Percentiles rank a stretch among this genome's conserved stretches.
Conservation (phyloP, 495 filamentous ascomycete genomes). For the Aspergillus baeticus region DNA sequence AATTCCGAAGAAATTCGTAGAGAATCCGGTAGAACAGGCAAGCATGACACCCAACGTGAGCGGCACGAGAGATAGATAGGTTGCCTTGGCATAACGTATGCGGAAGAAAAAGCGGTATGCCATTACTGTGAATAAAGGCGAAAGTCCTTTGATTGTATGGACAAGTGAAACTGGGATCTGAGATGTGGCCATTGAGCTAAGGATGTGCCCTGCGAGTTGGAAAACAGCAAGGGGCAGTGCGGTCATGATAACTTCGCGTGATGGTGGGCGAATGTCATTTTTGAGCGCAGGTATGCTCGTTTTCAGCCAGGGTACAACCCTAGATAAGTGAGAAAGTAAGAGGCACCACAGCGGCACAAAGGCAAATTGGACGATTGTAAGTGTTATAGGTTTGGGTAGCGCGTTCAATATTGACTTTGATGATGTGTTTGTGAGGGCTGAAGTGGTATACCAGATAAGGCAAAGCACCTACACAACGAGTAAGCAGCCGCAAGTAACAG, state of each 20-base stretch:
- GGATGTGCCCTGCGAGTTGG: constrained; percentile 89
- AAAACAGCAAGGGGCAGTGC: constrained; percentile 90
- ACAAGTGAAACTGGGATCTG: constrained; percentile 96
- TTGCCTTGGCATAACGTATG: constrained; percentile 82
- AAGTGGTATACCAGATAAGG: constrained; percentile 88
- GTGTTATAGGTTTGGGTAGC: constrained; percentile 85
- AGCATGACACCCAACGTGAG: constrained; percentile 92
- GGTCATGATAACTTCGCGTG: constrained; percentile 76
- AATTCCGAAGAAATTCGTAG: constrained; percentile 84
- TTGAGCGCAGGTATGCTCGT: constrained; percentile 72
- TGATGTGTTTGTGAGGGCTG: constrained; percentile 93
- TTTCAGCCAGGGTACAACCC: constrained; percentile 64
- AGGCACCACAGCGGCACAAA: constrained; percentile 91
- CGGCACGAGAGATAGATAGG: constrained; percentile 89
- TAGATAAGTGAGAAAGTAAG: constrained; percentile 69
- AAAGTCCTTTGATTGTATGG: constrained; percentile 99
- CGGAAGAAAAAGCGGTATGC: constrained; percentile 88
- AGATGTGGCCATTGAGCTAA: constrained; percentile 88
- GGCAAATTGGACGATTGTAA: constrained; percentile 93
- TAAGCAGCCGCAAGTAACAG: constrained; percentile 15
- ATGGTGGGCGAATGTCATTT: constrained; percentile 78
- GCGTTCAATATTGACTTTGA: constrained; percentile 96
- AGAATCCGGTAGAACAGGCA: constrained; percentile 87
- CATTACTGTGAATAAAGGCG: constrained; percentile 90
- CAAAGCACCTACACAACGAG: constrained; percentile 63